phyloP scores from a whole-genome alignment of 306 rosid species.

The Vigna reflexopilosa region DNA sequence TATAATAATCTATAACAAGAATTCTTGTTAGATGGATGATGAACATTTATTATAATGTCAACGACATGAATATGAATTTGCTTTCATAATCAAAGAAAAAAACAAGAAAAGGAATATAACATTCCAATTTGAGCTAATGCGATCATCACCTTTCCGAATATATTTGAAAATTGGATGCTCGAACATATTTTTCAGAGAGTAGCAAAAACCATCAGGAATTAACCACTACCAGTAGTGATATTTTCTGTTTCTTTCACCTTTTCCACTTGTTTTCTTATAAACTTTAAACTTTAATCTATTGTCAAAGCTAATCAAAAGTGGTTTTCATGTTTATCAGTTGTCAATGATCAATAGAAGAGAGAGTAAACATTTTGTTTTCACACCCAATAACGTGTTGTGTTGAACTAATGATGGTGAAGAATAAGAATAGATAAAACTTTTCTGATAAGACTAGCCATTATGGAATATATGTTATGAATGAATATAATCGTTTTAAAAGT shows the following conservation, averaged over 20 bases:
- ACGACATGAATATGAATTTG: not conserved
- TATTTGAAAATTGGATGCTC: constrained; percentile 8
- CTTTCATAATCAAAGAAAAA: not conserved
- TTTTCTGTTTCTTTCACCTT: not conserved
- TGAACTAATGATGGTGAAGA: not conserved
- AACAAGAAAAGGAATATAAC: not conserved
- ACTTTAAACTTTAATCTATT: not conserved
- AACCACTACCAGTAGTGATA: not conserved
- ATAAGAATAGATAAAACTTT: not conserved
- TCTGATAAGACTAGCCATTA: not conserved
- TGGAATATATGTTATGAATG: not conserved
- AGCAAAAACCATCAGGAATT: not conserved
- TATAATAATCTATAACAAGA: not conserved
- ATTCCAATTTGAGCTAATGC: not conserved
- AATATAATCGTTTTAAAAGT: not conserved
- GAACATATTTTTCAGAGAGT: not conserved
- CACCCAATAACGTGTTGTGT: not conserved
- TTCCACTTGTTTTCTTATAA: not conserved
- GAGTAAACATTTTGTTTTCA: not conserved
- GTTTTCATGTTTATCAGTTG: not conserved
- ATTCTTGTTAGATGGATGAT: not conserved
- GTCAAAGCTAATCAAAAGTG: not conserved
- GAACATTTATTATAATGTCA: not conserved
- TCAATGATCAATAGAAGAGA: not conserved
- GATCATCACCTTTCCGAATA: not conserved